These are phyloP conservation scores for Polygonum maritimum DNA, from an alignment of 148 eudicot species.

Conservation along the genomic window DNA sequence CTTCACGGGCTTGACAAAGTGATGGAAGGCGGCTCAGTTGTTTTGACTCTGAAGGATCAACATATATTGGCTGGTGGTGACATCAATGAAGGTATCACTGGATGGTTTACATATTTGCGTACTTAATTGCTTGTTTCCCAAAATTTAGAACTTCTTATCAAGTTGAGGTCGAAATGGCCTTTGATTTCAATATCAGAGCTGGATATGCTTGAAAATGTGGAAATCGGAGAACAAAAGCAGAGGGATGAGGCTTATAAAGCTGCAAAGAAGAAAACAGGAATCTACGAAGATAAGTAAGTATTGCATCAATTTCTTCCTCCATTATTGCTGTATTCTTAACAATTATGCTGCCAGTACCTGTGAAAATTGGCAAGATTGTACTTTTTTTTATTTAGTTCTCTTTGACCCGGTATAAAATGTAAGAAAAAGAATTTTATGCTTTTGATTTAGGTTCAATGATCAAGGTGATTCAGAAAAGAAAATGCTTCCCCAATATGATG, in stretches of 20 bases:
- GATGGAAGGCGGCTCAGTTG: constrained; percentile 93
- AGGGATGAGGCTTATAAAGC: constrained; percentile 89
- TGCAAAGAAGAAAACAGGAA: constrained; percentile 67
- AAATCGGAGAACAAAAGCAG: constrained; percentile 92
- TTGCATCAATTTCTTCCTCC: neutral
- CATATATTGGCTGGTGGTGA: constrained; percentile 88
- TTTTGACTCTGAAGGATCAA: constrained; percentile 95
- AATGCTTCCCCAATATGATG: constrained; percentile 95
- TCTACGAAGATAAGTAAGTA: constrained; percentile 76
- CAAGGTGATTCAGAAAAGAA: constrained; percentile 58
- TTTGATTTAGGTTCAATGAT: constrained; percentile 60
- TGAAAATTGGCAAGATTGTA: neutral
- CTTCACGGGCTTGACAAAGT: constrained; percentile 98
- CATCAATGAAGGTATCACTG: constrained; percentile 59
- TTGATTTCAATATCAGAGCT: constrained; percentile 35
- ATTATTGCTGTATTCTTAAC: neutral
- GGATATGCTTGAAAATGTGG: constrained; percentile 97
- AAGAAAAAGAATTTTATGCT: neutral
- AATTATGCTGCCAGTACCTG: neutral
- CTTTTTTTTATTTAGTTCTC: neutral
- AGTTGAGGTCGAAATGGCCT: neutral
- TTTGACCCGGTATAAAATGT: neutral
- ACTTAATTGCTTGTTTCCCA: neutral
- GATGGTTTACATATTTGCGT: constrained; percentile 1
- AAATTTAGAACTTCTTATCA: neutral